These are phyloP conservation scores for Lichtheimia ramosa DNA, from an alignment of 371 early-diverging fungal species.

Conservation along the genomic window DNA sequence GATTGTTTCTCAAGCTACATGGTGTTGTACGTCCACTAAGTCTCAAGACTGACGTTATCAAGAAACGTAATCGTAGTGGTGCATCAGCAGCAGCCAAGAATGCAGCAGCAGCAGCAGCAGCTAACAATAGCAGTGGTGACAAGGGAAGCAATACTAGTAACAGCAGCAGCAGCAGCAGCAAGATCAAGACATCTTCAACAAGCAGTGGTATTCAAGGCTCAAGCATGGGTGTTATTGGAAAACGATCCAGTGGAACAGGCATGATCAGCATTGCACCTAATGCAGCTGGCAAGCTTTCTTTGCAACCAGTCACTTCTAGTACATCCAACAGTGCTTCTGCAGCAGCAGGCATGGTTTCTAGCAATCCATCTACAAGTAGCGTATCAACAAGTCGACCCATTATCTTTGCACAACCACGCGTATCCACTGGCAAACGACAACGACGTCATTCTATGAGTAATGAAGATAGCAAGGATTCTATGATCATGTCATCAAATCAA, in stretches of 20 bases:
- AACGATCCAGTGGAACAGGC: slow-evolving; percentile 22
- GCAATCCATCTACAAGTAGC: not conserved
- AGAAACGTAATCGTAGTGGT: slow-evolving; percentile 71
- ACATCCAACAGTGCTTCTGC: not conserved
- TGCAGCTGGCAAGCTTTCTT: slow-evolving; percentile 4
- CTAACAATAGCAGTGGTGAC: not conserved
- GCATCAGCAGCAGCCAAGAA: not conserved
- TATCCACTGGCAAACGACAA: slow-evolving; percentile 29
- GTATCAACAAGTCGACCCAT: slow-evolving; percentile 21
- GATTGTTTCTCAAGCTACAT: slow-evolving; percentile 79
- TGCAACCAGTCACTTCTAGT: slow-evolving; percentile 2
- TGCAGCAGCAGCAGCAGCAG: not conserved
- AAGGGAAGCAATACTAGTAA: not conserved
- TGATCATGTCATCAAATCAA: slow-evolving; percentile 15
- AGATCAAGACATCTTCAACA: slow-evolving; percentile 7
- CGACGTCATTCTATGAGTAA: slow-evolving; percentile 35
- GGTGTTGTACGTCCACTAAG: slow-evolving; percentile 77
- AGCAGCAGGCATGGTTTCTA: not conserved
- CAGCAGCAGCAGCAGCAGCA: not conserved
- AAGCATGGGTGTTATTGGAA: slow-evolving; percentile 24
- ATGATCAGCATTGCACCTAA: slow-evolving; percentile 23
- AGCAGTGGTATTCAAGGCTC: slow-evolving; percentile 9
- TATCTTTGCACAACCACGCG: slow-evolving; percentile 30
- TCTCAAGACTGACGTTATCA: slow-evolving; percentile 79
- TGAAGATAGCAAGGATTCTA: slow-evolving; percentile 3